Evolutionary conservation across 116 monocot genomes (phyloP), one percentile per base, ranked within the genome.

Genomic region (Iris pallida): DNA sequence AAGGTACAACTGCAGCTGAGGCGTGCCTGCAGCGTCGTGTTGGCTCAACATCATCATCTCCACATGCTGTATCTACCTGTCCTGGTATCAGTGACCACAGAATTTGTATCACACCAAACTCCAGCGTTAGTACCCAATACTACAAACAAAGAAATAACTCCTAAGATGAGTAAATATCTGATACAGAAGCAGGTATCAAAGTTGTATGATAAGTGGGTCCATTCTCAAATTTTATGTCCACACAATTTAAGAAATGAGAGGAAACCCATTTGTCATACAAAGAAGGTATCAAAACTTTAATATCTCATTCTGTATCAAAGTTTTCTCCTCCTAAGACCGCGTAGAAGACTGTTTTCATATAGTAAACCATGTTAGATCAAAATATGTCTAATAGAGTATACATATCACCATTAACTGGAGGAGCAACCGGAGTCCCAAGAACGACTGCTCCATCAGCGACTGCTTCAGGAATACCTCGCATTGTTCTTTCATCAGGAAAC

Each of bases 121-220:
- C 98, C 98, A 86, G 98, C 98, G 71, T 93, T 93, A 78, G 98
- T 98, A 59, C 93, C 98, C 71, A 98, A 46, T 48, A 98, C 98
- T 98, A 49, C 62, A 54, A 45, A 52, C 59, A 67, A 60, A 73
- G 6, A 53, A 54, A 53, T 2, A 42, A 43, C 7, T 30, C 43
- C n/a, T 7, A 47, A 41, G 42, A 53, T 19, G n/a, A n/a, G n/a
- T n/a, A n/a, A n/a, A n/a, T n/a, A n/a, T n/a, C n/a, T n/a, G n/a
- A n/a, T n/a, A n/a, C n/a, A n/a, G n/a, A n/a, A n/a, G n/a, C n/a
- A n/a, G n/a, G n/a, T n/a, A n/a, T n/a, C n/a, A n/a, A n/a, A n/a
- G n/a, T n/a, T n/a, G n/a, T n/a, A n/a, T n/a, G n/a, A n/a, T n/a
- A n/a, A n/a, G n/a, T n/a, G n/a, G n/a, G n/a, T n/a, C n/a, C n/a